Evolutionary conservation across 768 basidiomycete species (phyloP).

Genomic region (Serendipita sp.): DNA sequence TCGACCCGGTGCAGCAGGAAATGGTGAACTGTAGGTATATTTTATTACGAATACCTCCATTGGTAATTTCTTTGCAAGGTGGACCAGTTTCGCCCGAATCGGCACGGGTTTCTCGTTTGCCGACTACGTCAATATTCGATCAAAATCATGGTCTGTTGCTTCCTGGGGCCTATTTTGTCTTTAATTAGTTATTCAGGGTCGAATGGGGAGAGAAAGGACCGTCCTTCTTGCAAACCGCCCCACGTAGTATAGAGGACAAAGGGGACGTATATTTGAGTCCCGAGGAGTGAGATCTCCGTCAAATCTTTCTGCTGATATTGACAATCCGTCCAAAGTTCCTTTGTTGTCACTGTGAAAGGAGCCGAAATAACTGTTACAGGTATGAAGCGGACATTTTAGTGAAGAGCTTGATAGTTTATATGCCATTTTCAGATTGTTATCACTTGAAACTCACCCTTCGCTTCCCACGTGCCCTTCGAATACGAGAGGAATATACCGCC

Average conservation of each 20-base stretch:
- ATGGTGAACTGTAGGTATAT: conserved; percentile 43
- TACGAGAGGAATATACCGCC: conserved; percentile 60
- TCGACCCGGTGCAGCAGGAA: conserved; percentile 33
- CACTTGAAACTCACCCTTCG: conserved; percentile 81
- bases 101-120: conserved; percentile 76
- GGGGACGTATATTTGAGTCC: conserved; percentile 87
- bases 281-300: conserved; percentile 42
- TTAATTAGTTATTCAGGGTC: conserved; percentile 26
- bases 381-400: conserved; percentile 16
- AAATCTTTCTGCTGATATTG: background rate
- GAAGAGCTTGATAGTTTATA: background rate
- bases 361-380: conserved; percentile 75
- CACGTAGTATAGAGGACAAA: conserved; percentile 53
- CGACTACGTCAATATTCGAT: conserved; percentile 73
- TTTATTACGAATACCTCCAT: background rate
- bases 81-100: conserved; percentile 74
- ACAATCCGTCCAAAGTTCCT: conserved; percentile 42
- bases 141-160: conserved; percentile 40
- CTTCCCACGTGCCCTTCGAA: conserved; percentile 71
- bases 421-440: conserved; percentile 45
- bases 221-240: conserved; percentile 45
- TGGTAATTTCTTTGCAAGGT: conserved; percentile 30
- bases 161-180: too few relatives aligned
- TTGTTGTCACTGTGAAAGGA: conserved; percentile 85
- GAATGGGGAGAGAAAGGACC: conserved; percentile 60